Conservation (phyloP, 371 early-diverging fungal species). For the Mortierella sp. region DNA sequence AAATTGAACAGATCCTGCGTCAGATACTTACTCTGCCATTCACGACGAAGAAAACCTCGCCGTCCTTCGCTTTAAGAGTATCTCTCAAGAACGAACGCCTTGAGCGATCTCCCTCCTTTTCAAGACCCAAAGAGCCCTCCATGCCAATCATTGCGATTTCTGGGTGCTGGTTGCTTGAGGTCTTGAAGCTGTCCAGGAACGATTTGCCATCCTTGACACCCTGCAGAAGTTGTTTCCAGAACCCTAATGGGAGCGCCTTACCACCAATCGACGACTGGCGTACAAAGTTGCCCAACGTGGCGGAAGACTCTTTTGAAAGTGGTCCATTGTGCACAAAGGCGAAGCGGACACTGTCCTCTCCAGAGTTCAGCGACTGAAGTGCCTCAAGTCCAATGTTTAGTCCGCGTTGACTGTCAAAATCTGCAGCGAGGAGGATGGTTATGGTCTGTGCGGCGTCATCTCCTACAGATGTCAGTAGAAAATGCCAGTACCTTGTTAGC, state of each 20-base stretch:
- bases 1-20: constrained; percentile 3
- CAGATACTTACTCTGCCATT: constrained; percentile 63
- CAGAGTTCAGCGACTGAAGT: constrained; percentile 6
- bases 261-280: constrained; percentile 29
- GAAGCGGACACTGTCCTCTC: constrained; percentile 54
- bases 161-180: constrained; percentile 10
- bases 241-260: constrained; percentile 26
- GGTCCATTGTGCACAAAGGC: constrained; percentile 62
- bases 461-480: too few species aligned
- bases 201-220: constrained; percentile 8
- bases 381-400: constrained; percentile 62
- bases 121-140: constrained; percentile 32
- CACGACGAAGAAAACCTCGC: constrained; percentile 55
- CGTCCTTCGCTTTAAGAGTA: constrained; percentile 33
- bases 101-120: constrained; percentile 13
- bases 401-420: constrained; percentile 66
- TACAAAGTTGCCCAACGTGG: constrained; percentile 31
- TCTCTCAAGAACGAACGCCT: constrained; percentile 26
- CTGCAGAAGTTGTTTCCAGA: constrained; percentile 42
- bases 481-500: too few species aligned
- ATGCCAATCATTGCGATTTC: constrained; percentile 30
- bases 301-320: constrained; percentile 2
- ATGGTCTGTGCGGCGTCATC: constrained; percentile 25
- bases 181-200: constrained; percentile 25
- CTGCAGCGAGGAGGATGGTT: constrained; percentile 64